Base-by-base conservation (phyloP, 331 rosid genomes). In the Erythrophleum ivorense region DNA sequence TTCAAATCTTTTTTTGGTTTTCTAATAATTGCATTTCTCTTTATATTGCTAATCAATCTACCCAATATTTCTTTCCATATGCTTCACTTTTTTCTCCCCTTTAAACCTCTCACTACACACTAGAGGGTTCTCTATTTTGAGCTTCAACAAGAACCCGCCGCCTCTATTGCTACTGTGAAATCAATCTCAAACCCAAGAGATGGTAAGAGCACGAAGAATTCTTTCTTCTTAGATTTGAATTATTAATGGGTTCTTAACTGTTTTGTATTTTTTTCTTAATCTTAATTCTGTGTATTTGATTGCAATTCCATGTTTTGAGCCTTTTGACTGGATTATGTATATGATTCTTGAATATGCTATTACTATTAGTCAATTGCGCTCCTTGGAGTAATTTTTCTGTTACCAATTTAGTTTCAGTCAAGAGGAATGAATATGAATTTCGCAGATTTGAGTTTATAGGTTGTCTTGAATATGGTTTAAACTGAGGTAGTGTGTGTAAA, bases 161-260 rank as follows among this genome's bases (percentile, higher is more conserved):
- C 84, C 86, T 57, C 86, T 58, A 2, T 76, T 54, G 77, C 82
- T 75, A 2, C 83, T 54, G 76, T 21, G 69, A 59, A 72, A 64
- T 60, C 90, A 73, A 77, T 77, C 87, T 65, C 50, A 69, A 68
- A 12, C 83, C 57, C 9, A 73, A 77, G 54, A 84, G 33, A 89
- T 88, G 97, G 97, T 91, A 71, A 87, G 81, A 55, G 50, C 60
- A 53, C 77, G 0, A 31, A 13, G 57, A 54, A 62, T 59, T 52
- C 48, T 62, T 12, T 62, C n/a, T 62, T 62, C n/a, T 77, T 58
- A 3, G n/a, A 52, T 14, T 50, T 48, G 40, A 46, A 57, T 55
- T 33, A 31, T 68, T 38, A 40, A 72, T 80, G n/a, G 65, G 18
- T 45, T 80, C 7, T 71, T 33, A 8, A 10, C 77, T 48, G 73